A percentile compares a stretch with the other conserved stretches of the same genome.
These are phyloP conservation scores for Iris pallida DNA, from an alignment of 116 monocot genomes.

Conservation along the genomic window DNA sequence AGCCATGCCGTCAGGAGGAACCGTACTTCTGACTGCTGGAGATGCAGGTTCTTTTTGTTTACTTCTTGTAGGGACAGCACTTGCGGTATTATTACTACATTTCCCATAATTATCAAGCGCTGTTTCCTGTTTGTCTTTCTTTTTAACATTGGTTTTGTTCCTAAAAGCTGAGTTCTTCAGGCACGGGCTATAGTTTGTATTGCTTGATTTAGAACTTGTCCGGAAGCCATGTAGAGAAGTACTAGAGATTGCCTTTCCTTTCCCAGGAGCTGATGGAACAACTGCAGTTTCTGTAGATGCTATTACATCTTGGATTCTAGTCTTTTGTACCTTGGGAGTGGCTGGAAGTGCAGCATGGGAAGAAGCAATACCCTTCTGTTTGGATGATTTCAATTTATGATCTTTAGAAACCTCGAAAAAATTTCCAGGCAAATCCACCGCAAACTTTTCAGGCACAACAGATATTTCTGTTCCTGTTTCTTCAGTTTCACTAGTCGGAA, in stretches of 20 bases:
- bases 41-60: slow-evolving; percentile 16
- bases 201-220: neutral
- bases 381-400: slow-evolving; percentile 15
- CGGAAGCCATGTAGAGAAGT: neutral
- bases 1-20: neutral
- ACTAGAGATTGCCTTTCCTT: neutral
- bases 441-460: slow-evolving; percentile 38
- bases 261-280: neutral
- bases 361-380: slow-evolving; percentile 18
- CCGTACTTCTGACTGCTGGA: slow-evolving; percentile 15
- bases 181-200: neutral
- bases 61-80: slow-evolving; percentile 6
- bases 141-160: slow-evolving; percentile 26
- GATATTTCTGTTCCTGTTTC: slow-evolving; percentile 43
- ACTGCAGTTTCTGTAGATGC: slow-evolving; percentile 6
- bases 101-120: slow-evolving; percentile 18
- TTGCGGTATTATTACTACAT: slow-evolving; percentile 9
- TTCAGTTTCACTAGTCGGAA: slow-evolving; percentile 19
- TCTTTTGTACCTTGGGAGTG: slow-evolving; percentile 20
- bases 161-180: slow-evolving; percentile 23
- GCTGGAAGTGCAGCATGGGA: slow-evolving; percentile 8
- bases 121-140: slow-evolving; percentile 32
- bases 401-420: slow-evolving; percentile 10
- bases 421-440: slow-evolving; percentile 17
- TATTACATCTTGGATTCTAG: slow-evolving; percentile 56